Evolutionary conservation across 306 rosid species (phyloP).

Genomic region (Corylus avellana): DNA sequence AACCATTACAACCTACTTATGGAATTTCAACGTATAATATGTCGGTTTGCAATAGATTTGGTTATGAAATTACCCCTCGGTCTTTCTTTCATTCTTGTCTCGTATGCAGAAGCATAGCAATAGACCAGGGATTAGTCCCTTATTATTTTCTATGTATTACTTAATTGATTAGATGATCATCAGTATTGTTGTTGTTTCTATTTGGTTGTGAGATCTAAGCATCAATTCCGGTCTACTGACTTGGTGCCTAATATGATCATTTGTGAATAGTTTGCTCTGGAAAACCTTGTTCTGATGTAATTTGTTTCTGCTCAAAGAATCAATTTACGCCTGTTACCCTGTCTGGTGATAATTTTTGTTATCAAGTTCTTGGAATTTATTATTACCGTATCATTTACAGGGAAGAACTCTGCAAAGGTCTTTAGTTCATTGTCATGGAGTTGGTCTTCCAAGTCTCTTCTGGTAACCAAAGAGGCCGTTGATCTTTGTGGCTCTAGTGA

Average conservation of each 20-base stretch:
- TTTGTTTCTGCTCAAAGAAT: slow-evolving; percentile 19
- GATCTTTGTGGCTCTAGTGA: slow-evolving; percentile 49
- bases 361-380: slow-evolving; percentile 17
- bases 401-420: slow-evolving; percentile 80
- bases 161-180: not conserved
- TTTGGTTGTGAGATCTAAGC: slow-evolving; percentile 4
- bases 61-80: slow-evolving; percentile 6
- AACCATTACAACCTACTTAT: no score
- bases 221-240: not conserved
- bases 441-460: slow-evolving; percentile 68
- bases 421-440: slow-evolving; percentile 81
- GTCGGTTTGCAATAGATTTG: not conserved
- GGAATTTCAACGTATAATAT: no score
- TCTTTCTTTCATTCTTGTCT: not conserved
- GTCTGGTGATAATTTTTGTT: slow-evolving; percentile 12
- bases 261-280: not conserved
- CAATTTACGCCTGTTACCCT: slow-evolving; percentile 9
- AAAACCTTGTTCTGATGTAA: slow-evolving; percentile 14
- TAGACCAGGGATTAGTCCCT: not conserved
- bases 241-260: slow-evolving; percentile 10
- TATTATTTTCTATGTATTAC: not conserved
- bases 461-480: slow-evolving; percentile 46
- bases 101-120: not conserved
- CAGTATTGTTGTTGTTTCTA: not conserved
- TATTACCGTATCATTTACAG: slow-evolving; percentile 41